Evolutionary conservation across 2,329 filamentous ascomycete genomes (phyloP), one percentile per base, ranked within the genome.

Genomic region (Neospermospora avenae): DNA sequence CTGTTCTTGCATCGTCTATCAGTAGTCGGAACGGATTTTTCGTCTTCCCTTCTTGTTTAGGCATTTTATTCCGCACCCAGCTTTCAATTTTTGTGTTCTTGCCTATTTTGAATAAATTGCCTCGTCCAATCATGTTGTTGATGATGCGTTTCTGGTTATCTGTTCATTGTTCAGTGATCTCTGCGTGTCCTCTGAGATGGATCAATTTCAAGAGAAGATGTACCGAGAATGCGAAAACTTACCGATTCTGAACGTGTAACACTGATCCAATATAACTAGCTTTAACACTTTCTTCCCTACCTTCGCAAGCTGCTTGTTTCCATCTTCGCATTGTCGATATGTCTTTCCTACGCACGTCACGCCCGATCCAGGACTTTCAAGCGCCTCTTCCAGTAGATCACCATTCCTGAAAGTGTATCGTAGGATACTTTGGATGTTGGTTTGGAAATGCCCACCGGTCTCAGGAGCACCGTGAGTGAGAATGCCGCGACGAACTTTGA

Each of bases 371-470:
- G 63, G 64, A 22, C 57, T 64, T 31, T 69, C 65, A 22, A 68
- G 55, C 13, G 66, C 67, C 52, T 68, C 68, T 51, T 67, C 62
- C 13, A 69, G 60, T 10, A 68, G 44, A 55, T 65, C 64, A 1
- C 63, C 57, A 22, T 66, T 49, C 4, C n/a, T 14, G 39, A 69
- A 67, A 1, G 52, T 41, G 35, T 69, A 66, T 7, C 45, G 24
- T 11, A 67, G 49, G 11, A 61, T 62, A 14, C 20, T 55, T 56
- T 68, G 57, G 4, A 67, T 25, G 4, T 42, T 41, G 8, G 22
- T 16, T n/a, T 45, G 28, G 13, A 46, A 57, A n/a, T 57, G 14
- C 2, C 42, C 25, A 8, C 41, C 18, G 7, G 42, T 16, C 1
- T 44, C 54, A 14, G 20, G 18, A 16, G 42, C 3, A n/a, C 41